These are phyloP conservation scores for Tolypocladium paradoxum DNA, from an alignment of 2,329 filamentous ascomycete species.

Conservation along the genomic window DNA sequence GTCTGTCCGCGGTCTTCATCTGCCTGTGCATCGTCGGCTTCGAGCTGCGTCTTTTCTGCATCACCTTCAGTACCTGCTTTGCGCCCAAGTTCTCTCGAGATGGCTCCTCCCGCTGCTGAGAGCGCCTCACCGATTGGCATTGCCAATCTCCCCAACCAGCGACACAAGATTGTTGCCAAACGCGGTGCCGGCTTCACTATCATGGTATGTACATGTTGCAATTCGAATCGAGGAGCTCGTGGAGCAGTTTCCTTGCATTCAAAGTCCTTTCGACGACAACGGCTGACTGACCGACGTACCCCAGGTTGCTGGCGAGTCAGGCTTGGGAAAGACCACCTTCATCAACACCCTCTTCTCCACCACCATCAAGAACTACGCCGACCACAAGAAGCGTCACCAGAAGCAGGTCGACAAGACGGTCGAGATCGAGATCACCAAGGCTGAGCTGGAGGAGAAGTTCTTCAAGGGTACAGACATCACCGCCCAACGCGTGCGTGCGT, in stretches of 20 bases:
- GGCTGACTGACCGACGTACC: conserved; percentile 6
- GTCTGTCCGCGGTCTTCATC: conserved; percentile 4
- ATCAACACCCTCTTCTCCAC: conserved; percentile 99
- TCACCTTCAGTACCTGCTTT: conserved; percentile 3
- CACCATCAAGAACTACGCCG: conserved; percentile 99
- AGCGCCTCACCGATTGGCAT: conserved; percentile 61
- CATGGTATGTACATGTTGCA: conserved; percentile 59
- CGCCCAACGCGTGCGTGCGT: not conserved
- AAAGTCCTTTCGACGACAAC: not conserved
- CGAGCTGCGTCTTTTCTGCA: not conserved
- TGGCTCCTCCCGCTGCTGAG: conserved; percentile 48
- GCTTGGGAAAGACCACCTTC: conserved; percentile 98
- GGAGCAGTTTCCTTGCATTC: not conserved
- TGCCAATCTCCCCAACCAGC: conserved; percentile 64
- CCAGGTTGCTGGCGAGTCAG: conserved; percentile 95
- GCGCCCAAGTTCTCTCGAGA: conserved; percentile 23
- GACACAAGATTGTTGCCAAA: conserved; percentile 65
- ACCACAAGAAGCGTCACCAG: conserved; percentile 97
- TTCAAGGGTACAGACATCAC: conserved; percentile 71
- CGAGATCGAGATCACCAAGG: conserved; percentile 99
- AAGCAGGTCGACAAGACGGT: conserved; percentile 99
- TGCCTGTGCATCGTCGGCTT: conserved; percentile 3
- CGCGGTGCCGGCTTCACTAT: conserved; percentile 98
- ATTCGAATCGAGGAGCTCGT: no score
- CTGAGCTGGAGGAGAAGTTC: conserved; percentile 99